Evolutionary conservation across 345 rosid genomes (phyloP).

Genomic region (Capsella bursapastoris): DNA sequence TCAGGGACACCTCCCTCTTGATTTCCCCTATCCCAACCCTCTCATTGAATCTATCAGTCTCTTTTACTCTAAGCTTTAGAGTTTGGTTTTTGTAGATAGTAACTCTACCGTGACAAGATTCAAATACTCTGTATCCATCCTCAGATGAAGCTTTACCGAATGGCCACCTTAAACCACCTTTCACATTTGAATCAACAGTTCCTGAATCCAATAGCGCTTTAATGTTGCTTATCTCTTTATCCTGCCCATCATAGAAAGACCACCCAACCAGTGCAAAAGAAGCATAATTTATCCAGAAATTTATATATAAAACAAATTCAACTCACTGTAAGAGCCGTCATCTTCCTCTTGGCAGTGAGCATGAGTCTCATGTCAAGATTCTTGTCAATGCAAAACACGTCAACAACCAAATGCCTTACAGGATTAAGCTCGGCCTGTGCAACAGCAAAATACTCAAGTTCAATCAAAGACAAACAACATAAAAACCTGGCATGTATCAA

Average conservation of each 20-base stretch:
- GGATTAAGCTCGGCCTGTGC: constrained; percentile 54
- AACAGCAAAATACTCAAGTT: constrained; percentile 19
- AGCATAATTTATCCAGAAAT: neutral
- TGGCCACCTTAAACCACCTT: constrained; percentile 79
- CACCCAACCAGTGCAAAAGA: constrained; percentile 6
- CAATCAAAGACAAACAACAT: constrained; percentile 6
- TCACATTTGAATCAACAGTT: constrained; percentile 59
- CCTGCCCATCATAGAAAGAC: constrained; percentile 47
- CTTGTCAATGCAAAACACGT: constrained; percentile 64
- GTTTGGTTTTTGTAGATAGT: constrained; percentile 50
- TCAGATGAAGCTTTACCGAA: constrained; percentile 50
- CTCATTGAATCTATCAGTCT: constrained; percentile 64
- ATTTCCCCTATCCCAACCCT: constrained; percentile 48
- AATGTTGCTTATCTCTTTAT: constrained; percentile 58
- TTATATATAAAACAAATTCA: neutral
- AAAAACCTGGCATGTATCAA: neutral
- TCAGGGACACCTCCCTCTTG: constrained; percentile 49
- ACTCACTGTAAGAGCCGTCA: constrained; percentile 53
- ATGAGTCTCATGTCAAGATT: constrained; percentile 71
- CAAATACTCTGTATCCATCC: constrained; percentile 52
- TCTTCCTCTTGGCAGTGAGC: constrained; percentile 54
- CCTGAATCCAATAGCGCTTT: constrained; percentile 53
- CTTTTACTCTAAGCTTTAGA: constrained; percentile 55
- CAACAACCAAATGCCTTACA: constrained; percentile 58
- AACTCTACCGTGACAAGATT: constrained; percentile 52